A percentile compares a stretch with the other conserved stretches of the same genome.
Evolutionary conservation across 371 early-diverging fungal genomes (phyloP).

Genomic region (Phascolomyces articulosus): DNA sequence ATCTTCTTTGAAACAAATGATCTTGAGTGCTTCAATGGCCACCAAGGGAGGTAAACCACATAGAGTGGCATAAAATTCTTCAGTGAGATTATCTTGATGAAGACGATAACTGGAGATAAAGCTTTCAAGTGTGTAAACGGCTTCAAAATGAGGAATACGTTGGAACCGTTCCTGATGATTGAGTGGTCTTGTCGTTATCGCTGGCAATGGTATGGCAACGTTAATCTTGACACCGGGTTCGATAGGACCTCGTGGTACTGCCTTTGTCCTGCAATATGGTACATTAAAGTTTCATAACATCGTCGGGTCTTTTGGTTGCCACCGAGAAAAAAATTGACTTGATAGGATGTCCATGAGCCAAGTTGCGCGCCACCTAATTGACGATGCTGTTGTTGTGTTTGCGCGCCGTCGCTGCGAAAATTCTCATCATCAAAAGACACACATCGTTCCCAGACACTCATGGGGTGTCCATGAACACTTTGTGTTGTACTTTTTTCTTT

Average conservation of each 20-base stretch:
- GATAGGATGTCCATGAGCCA: neutral
- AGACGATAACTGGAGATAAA: neutral
- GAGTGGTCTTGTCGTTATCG: neutral
- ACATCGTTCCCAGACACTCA: neutral
- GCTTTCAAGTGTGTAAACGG: conserved; percentile 12
- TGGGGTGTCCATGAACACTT: neutral
- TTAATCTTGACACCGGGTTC: neutral
- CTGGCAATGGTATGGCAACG: neutral
- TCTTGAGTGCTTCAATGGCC: conserved; percentile 1
- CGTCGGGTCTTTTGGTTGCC: neutral
- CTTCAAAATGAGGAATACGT: conserved; percentile 5
- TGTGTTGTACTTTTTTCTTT: neutral
- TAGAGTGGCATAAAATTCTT: neutral
- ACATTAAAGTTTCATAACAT: neutral
- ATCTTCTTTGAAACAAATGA: conserved; percentile 10
- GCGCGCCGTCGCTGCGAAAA: no score
- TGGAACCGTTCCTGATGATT: neutral
- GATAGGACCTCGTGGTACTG: neutral
- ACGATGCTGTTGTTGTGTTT: no score
- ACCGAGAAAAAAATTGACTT: neutral
- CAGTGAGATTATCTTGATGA: conserved; percentile 2
- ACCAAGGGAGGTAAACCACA: neutral
- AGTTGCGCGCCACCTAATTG: neutral
- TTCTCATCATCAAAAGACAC: no score
- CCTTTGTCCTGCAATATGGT: neutral